Conservation (phyloP, 768 basidiomycete species). For the Boletus subparvulus region DNA sequence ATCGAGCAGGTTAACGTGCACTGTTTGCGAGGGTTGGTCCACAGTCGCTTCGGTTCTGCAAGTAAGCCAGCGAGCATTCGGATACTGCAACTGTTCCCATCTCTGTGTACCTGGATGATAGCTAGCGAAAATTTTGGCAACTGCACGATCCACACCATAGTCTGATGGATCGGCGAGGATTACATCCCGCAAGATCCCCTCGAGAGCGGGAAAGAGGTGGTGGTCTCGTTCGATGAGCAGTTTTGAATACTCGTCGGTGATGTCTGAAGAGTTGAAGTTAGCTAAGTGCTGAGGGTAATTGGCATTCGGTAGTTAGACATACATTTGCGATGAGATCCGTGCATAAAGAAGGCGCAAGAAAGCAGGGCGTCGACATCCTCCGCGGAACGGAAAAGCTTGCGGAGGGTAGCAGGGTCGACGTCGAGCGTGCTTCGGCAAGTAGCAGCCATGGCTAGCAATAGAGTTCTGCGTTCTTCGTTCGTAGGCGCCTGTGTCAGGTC, state of each 20-base stretch:
- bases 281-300: no score
- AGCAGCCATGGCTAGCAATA: neutral
- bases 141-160: neutral
- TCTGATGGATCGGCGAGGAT: neutral
- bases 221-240: neutral
- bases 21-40: neutral
- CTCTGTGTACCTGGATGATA: neutral
- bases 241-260: neutral
- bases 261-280: neutral
- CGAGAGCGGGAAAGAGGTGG: neutral
- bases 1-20: neutral
- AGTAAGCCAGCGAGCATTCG: neutral
- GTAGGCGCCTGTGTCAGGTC: neutral
- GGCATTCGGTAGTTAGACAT: neutral
- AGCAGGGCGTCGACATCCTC: neutral
- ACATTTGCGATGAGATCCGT: no score
- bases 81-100: neutral
- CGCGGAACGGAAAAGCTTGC: neutral
- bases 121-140: neutral
- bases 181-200: neutral
- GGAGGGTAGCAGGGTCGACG: neutral
- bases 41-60: neutral
- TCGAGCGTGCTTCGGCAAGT: neutral
- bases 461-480: neutral
- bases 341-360: neutral